Evolutionary conservation across 2,329 filamentous ascomycete genomes (phyloP).

Genomic region (Penicillium sp.): DNA sequence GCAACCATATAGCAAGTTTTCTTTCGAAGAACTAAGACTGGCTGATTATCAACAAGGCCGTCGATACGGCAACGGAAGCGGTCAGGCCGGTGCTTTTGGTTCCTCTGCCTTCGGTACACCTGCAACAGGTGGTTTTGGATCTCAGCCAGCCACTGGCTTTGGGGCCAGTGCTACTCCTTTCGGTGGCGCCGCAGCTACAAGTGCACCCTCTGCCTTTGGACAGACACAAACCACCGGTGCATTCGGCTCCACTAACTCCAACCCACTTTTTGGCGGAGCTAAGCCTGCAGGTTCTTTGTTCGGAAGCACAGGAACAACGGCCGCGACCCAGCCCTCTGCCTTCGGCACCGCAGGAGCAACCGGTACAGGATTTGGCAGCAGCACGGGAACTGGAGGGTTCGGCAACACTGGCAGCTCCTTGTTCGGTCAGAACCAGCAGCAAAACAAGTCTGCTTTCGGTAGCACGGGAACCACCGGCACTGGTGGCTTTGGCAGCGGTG

Average conservation of each 20-base stretch:
- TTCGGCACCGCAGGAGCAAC: constrained; percentile 30
- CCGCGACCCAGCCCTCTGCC: constrained; percentile 36
- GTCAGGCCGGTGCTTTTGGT: constrained; percentile 80
- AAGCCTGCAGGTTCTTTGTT: constrained; percentile 45
- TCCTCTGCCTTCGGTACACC: constrained; percentile 56
- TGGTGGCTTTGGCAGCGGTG: constrained; percentile 29
- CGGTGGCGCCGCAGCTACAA: constrained; percentile 32
- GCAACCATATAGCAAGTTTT: constrained; percentile 71
- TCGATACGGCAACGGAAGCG: constrained; percentile 77
- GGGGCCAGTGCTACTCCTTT: constrained; percentile 46
- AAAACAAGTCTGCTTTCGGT: constrained; percentile 39
- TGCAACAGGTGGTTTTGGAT: constrained; percentile 44
- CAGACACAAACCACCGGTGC: constrained; percentile 40
- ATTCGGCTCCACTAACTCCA: constrained; percentile 36
- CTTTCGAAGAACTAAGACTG: constrained; percentile 75
- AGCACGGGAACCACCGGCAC: constrained; percentile 28
- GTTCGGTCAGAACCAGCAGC: constrained; percentile 45
- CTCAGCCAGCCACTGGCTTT: constrained; percentile 42
- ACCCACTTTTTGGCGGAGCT: constrained; percentile 45
- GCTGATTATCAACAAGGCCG: constrained; percentile 88
- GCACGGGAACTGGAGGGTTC: constrained; percentile 27
- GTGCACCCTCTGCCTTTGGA: constrained; percentile 46
- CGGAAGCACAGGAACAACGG: constrained; percentile 29
- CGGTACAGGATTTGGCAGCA: constrained; percentile 21
- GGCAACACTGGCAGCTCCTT: constrained; percentile 35